A percentile compares a stretch with the other conserved stretches of the same genome.
These are phyloP conservation scores for Sporothrix curviconia DNA, from an alignment of 2,329 filamentous ascomycete species.

Conservation along the genomic window DNA sequence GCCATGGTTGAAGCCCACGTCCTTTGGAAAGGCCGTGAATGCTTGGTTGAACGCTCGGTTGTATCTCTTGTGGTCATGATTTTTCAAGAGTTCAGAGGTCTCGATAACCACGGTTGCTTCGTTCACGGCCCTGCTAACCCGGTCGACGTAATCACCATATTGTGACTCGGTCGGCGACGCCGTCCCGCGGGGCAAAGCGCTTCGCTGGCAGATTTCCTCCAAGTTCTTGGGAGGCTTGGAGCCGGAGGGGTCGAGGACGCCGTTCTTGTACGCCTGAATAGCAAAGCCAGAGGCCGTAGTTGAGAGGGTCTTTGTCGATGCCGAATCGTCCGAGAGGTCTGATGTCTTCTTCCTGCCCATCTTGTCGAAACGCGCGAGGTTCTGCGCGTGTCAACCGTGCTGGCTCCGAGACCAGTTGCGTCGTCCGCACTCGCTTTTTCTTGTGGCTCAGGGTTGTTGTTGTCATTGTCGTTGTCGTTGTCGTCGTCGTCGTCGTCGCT, in stretches of 20 bases:
- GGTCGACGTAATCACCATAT: slow-evolving; percentile 15
- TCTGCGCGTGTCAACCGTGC: slow-evolving; percentile 12
- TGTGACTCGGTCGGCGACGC: slow-evolving; percentile 16
- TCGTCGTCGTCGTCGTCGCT: no score
- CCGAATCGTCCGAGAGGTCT: background rate
- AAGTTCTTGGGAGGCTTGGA: slow-evolving; percentile 21
- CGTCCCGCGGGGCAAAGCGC: slow-evolving; percentile 8
- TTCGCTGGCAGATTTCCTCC: slow-evolving; percentile 14
- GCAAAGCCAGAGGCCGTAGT: slow-evolving; percentile 15
- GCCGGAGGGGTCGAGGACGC: slow-evolving; percentile 12
- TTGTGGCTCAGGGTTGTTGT: background rate
- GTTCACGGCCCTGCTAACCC: slow-evolving; percentile 10
- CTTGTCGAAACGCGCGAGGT: slow-evolving; percentile 10
- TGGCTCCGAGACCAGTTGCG: background rate
- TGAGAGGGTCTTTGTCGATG: slow-evolving; percentile 2
- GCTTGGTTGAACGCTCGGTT: slow-evolving; percentile 11
- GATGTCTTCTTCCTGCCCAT: slow-evolving; percentile 4
- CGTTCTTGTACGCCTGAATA: slow-evolving; percentile 15
- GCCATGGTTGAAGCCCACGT: slow-evolving; percentile 24
- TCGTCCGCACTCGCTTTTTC: background rate
- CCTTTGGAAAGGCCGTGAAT: slow-evolving; percentile 23
- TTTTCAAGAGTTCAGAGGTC: slow-evolving; percentile 18
- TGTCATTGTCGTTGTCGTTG: no score
- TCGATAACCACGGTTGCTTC: slow-evolving; percentile 19
- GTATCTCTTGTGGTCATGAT: slow-evolving; percentile 11